Percentiles rank a stretch among this genome's conserved stretches.
These are phyloP conservation scores for Rhodotorula sp. DNA, from an alignment of 1,284 basidiomycete genomes.

Conservation along the genomic window DNA sequence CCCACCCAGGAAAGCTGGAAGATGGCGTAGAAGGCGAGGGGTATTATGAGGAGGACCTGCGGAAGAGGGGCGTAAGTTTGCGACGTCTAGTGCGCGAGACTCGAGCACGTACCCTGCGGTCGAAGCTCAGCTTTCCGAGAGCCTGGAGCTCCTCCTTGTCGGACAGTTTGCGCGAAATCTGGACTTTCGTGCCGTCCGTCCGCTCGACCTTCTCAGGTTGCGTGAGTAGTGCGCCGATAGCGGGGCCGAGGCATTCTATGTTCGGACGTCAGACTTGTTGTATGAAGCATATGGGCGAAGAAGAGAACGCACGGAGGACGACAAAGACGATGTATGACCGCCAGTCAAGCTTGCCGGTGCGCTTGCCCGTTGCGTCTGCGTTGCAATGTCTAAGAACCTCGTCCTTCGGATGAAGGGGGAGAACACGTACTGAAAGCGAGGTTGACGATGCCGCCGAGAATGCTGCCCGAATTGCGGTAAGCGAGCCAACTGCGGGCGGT, in stretches of 20 bases:
- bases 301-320: slow-evolving; percentile 45
- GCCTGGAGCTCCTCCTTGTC: slow-evolving; percentile 7
- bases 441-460: slow-evolving; percentile 52
- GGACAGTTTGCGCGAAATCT: neutral
- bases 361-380: slow-evolving; percentile 43
- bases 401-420: too few relatives aligned
- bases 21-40: slow-evolving; percentile 31
- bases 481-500: slow-evolving; percentile 45
- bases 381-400: too few relatives aligned
- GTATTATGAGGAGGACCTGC: slow-evolving; percentile 11
- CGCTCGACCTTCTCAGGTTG: slow-evolving; percentile 52
- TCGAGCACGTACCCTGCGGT: neutral
- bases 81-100: too few relatives aligned
- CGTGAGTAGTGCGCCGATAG: slow-evolving; percentile 2
- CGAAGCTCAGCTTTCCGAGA: neutral
- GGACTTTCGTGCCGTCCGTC: slow-evolving; percentile 50
- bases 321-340: slow-evolving; percentile 54
- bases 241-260: slow-evolving; percentile 18
- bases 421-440: slow-evolving; percentile 45
- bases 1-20: slow-evolving; percentile 49
- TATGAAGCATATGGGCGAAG: too few relatives aligned
- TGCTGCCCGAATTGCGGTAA: slow-evolving; percentile 43
- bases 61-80: slow-evolving; percentile 20
- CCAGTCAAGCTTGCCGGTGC: slow-evolving; percentile 48
- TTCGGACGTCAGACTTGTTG: neutral